Evolutionary conservation across 2,329 filamentous ascomycete genomes (phyloP), one percentile per base, ranked within the genome.

Genomic region (Colletotrichum spaethianum): DNA sequence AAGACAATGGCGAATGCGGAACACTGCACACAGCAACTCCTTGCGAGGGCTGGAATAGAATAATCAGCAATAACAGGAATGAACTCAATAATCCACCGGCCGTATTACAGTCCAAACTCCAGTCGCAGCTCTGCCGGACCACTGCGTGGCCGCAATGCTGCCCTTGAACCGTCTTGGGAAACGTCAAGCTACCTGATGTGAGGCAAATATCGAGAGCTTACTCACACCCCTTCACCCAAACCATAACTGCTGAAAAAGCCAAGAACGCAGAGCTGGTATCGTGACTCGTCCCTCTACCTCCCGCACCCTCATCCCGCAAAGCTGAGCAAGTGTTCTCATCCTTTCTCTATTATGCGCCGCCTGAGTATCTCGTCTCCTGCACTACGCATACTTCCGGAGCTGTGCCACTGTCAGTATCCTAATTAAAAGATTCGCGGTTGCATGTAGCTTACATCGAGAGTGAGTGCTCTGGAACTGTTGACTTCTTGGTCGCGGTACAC

Each of bases 401-500:
- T 75, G 36, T 33, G 16, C 36, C 31, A 63, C 8, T 26, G 50
- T 73, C 56, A 74, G 65, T 36, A 44, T 42, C 23, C n/a, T 12
- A 4, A 14, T 31, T 9, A 20, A 40, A 46, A 16, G 8, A 28
- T n/a, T 18, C 9, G 26, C 31, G 38, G 20, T 23, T 63, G 57
- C 75, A 76, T 16, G 5, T 12, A 46, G 86, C 96, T 96, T 86
- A 98, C 95, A 92, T 99, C 96, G 78, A 99, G 86, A 70, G 95
- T 98, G 83, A 99, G 85, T 46, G 94, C 94, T 83, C 94, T 93
- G 77, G 93, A 97, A 78, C 93, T 97, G 83, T 98, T 99, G 70
- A 94, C 94, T 68, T 92, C 91, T 84, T 99, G 96, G 80, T 99
- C 97, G 75, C 96, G 89, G 86, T 98, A 98, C 14, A 99, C 95